Conservation (phyloP, 2,329 filamentous ascomycete genomes). For the Passalora sequoiae region DNA sequence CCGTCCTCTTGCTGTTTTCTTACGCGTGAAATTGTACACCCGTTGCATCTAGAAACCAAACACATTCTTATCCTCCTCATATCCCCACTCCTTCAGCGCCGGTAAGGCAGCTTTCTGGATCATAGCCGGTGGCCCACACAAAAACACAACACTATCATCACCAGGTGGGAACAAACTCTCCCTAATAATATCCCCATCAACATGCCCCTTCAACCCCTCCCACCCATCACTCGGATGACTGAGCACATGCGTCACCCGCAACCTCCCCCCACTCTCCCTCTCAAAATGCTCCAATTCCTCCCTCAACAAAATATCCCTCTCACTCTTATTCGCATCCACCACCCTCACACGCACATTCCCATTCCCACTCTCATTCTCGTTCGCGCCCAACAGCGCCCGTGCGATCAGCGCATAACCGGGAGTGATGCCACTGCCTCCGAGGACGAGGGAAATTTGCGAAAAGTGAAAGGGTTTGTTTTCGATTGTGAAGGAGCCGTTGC, state of each 20-base stretch:
- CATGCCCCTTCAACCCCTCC: constrained; percentile 44
- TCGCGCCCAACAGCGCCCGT: constrained; percentile 34
- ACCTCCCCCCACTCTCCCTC: constrained; percentile 35
- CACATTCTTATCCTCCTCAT: constrained; percentile 10
- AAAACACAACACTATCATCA: constrained; percentile 40
- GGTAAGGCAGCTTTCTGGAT: constrained; percentile 50
- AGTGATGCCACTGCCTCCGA: constrained; percentile 50
- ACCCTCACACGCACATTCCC: constrained; percentile 38
- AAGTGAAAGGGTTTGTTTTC: constrained; percentile 41
- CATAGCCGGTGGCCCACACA: constrained; percentile 49
- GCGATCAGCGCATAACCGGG: constrained; percentile 49
- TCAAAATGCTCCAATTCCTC: constrained; percentile 42
- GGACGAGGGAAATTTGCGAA: constrained; percentile 44
- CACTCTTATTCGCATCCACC: constrained; percentile 47
- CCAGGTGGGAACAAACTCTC: constrained; percentile 42
- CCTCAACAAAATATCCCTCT: constrained; percentile 45
- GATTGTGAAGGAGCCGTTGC: constrained; percentile 45
- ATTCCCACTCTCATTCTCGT: constrained; percentile 29
- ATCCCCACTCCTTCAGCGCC: constrained; percentile 36
- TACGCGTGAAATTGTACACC: not conserved
- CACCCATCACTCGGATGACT: constrained; percentile 43
- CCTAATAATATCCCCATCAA: constrained; percentile 41
- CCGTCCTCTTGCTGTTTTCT: too few species aligned
- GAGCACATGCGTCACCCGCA: constrained; percentile 47
- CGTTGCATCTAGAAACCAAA: constrained; percentile 16